Evolutionary conservation across 1,284 basidiomycete species (phyloP).

Genomic region (Hemileia vastatrix): DNA sequence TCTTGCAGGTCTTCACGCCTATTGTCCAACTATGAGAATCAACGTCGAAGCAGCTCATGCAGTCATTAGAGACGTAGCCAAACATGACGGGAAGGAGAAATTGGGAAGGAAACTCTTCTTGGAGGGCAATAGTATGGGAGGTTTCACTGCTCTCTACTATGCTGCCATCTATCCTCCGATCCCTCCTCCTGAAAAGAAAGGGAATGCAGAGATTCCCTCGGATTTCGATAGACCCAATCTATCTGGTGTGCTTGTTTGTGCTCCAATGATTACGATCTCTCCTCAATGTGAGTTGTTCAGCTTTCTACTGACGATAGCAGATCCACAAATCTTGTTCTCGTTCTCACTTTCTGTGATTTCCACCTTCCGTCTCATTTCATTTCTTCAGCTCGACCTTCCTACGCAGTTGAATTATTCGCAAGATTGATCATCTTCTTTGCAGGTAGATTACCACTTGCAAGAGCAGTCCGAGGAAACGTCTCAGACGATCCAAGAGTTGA

Average conservation of each 20-base stretch:
- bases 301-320: background rate
- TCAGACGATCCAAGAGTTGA: conserved; percentile 50
- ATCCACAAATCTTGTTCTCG: background rate
- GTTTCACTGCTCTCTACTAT: conserved; percentile 45
- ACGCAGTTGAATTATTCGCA: conserved; percentile 45
- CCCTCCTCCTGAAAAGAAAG: conserved; percentile 21
- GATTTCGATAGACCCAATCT: conserved; percentile 28
- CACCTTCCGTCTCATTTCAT: conserved; percentile 34
- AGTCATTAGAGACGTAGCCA: conserved; percentile 47
- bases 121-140: conserved; percentile 48
- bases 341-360: too few relatives aligned
- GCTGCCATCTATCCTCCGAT: conserved; percentile 38
- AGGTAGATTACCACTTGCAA: conserved; percentile 47
- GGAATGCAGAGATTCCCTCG: conserved; percentile 10
- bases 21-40: conserved; percentile 46
- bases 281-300: conserved; percentile 23
- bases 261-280: conserved; percentile 48
- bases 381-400: conserved; percentile 46
- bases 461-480: conserved; percentile 49
- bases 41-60: conserved; percentile 48
- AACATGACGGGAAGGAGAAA: conserved; percentile 13
- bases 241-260: conserved; percentile 46
- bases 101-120: conserved; percentile 43
- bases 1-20: conserved; percentile 48
- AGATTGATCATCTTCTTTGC: conserved; percentile 45